Conservation (phyloP, 345 rosid genomes). For the Euphorbia pulcherrima region DNA sequence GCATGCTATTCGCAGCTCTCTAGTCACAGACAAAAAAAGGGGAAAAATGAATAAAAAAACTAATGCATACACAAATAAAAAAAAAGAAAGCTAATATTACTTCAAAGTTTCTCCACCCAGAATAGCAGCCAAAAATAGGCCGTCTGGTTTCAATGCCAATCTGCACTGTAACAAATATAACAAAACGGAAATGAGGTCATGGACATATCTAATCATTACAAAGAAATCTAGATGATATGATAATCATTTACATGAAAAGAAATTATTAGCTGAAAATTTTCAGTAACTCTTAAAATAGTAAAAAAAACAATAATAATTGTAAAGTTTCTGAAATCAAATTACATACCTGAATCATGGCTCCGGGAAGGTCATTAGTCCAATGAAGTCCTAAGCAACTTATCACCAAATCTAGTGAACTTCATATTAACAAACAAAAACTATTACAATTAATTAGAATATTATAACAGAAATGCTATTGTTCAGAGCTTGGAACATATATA, state of each 20-base stretch:
- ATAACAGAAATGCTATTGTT: neutral
- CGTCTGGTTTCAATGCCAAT: slow-evolving; percentile 96
- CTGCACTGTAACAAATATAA: slow-evolving; percentile 60
- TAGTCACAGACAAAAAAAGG: slow-evolving; percentile 23
- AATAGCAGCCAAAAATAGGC: slow-evolving; percentile 94
- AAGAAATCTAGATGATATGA: neutral
- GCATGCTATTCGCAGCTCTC: slow-evolving; percentile 95
- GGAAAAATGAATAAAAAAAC: slow-evolving; percentile 4
- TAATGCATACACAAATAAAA: slow-evolving; percentile 6
- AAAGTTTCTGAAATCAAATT: neutral
- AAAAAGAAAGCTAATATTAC: slow-evolving; percentile 32
- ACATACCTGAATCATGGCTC: slow-evolving; percentile 90
- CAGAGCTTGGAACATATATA: neutral
- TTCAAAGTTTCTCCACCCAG: slow-evolving; percentile 98
- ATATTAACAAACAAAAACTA: slow-evolving; percentile 23
- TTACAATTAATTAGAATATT: slow-evolving; percentile 14
- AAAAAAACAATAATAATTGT: neutral
- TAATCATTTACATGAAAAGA: neutral
- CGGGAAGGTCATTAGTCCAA: slow-evolving; percentile 99
- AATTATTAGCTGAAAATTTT: neutral
- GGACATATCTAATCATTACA: slow-evolving; percentile 7
- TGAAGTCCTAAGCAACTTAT: slow-evolving; percentile 93
- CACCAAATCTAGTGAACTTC: slow-evolving; percentile 87
- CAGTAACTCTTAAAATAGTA: neutral
- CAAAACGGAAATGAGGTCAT: slow-evolving; percentile 25